Base-by-base conservation (phyloP, 164 flowering plant genomes). In the Nelumbo lutea region DNA sequence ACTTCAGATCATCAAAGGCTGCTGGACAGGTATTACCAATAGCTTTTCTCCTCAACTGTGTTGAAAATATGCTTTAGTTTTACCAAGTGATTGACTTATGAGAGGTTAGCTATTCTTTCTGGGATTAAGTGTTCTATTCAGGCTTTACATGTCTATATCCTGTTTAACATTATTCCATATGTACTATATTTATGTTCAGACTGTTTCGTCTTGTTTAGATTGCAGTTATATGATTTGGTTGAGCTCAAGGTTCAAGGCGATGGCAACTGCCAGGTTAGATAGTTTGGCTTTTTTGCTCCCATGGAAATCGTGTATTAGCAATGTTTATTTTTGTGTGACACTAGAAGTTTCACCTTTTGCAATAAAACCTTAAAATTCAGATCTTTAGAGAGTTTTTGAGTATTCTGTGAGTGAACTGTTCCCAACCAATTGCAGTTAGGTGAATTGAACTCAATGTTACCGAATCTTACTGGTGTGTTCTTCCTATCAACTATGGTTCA, bases 1-100 rank as follows among this genome's bases (percentile, higher is more conserved):
- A 87, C 90, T 68, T 86, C 96, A 68, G 98, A 95, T 79, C 96
- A 92, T 78, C 93, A 95, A 75, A 88, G 93, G 76, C 85, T 95
- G 71, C 80, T 87, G n/a, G 89, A 89, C 75, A 90, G 98, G 98
- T 92, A 81, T 40, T 53, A 46, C 63, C 59, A 62, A 44, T 64
- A 14, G 41, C 11, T 38, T 13, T 47, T 64, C 13, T 52, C 61
- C 11, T 50, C 8, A 8, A 50, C 11, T 50, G 1, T 13, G 11
- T 8, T 8, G 53, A 50, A 50, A 50, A 6, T 3, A 6, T 50
- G 9, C 2, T 13, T 6, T 50, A 50, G 8, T 50, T 50, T 27
- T 27, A 27, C 27, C 27, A 27, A 63, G 5, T 62, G 39, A 6
- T 3, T 62, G 65, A 1, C 3, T 45, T 44, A 1, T 62, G 51